Conservation (phyloP, 345 rosid species). For the Arabidopsis thaliana region DNA sequence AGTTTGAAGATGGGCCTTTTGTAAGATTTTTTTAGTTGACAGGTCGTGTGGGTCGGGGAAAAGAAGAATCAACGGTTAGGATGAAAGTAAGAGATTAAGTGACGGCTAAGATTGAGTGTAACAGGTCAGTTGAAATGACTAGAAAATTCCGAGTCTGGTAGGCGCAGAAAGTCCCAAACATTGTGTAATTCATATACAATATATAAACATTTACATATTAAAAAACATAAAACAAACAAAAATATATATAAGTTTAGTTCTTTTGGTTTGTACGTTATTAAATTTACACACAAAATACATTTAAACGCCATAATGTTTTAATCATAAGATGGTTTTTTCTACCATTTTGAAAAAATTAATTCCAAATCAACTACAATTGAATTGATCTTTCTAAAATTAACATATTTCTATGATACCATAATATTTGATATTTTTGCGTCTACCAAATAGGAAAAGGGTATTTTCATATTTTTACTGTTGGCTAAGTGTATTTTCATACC, state of each 20-base stretch:
- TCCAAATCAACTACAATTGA: too few relatives aligned
- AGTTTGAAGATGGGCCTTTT: slow-evolving; percentile 35
- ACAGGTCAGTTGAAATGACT: slow-evolving; percentile 38
- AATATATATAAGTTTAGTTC: background rate
- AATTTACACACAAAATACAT: too few relatives aligned
- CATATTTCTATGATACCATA: too few relatives aligned
- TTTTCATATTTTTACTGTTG: too few relatives aligned
- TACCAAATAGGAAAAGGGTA: too few relatives aligned
- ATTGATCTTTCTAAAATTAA: too few relatives aligned
- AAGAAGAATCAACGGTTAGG: slow-evolving; percentile 35
- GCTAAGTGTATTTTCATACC: too few relatives aligned
- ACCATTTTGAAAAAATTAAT: too few relatives aligned
- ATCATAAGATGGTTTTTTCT: too few relatives aligned
- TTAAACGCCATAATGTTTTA: too few relatives aligned
- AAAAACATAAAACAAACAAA: too few relatives aligned
- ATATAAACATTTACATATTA: background rate
- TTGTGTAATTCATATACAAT: slow-evolving; percentile 25
- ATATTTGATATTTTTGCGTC: too few relatives aligned
- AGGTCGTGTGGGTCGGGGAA: slow-evolving; percentile 43
- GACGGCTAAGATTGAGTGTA: slow-evolving; percentile 25
- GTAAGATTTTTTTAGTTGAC: slow-evolving; percentile 40
- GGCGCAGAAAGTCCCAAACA: slow-evolving; percentile 44
- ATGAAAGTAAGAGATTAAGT: background rate
- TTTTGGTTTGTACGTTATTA: slow-evolving; percentile 12
- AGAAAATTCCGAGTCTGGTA: slow-evolving; percentile 50